Evolutionary conservation across 768 basidiomycete genomes (phyloP), one percentile per base, ranked within the genome.

Genomic region (Udeniomyces megalosporus): DNA sequence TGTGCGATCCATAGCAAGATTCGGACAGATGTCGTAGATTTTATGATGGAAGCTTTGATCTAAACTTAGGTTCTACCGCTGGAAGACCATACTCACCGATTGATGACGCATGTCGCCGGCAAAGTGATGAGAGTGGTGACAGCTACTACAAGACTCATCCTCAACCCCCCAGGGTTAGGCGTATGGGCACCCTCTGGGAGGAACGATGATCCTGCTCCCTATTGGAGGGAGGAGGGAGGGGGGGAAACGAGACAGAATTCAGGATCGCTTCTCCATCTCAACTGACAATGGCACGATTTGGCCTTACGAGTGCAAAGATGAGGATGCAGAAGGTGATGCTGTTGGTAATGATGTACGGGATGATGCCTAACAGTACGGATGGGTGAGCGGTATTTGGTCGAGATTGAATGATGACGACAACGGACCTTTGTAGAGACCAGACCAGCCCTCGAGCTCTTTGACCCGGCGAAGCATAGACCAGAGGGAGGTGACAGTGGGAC

Each of bases 391-490:
- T n/a, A n/a, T n/a, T n/a, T n/a, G n/a, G n/a, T n/a, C n/a, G n/a
- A n/a, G n/a, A n/a, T n/a, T n/a, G n/a, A n/a, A n/a, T n/a, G n/a
- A n/a, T n/a, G n/a, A n/a, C n/a, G n/a, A n/a, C n/a, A n/a, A n/a
- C n/a, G n/a, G n/a, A n/a, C 88, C 88, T 72, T 90, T 90, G 77
- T 84, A 88, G 57, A 90, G 72, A 38, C 88, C 88, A 44, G 76
- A 70, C 77, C 77, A 81, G 48, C 86, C 84, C 84, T 90, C 88
- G 11, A 89, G 77, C 59, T 75, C 78, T 70, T 82, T 81, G 7
- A 86, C 85, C 50, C 88, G 78, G 51, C 65, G 68, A 66, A 86
- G 70, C 86, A 89, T 89, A 17, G 77, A 80, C 67, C 87, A 79
- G 20, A 61, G 48, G 2, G 46, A 44, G 35, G 50, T 47, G 26